Conservation (phyloP, 2,329 filamentous ascomycete genomes). For the Aspergillus japonicus region DNA sequence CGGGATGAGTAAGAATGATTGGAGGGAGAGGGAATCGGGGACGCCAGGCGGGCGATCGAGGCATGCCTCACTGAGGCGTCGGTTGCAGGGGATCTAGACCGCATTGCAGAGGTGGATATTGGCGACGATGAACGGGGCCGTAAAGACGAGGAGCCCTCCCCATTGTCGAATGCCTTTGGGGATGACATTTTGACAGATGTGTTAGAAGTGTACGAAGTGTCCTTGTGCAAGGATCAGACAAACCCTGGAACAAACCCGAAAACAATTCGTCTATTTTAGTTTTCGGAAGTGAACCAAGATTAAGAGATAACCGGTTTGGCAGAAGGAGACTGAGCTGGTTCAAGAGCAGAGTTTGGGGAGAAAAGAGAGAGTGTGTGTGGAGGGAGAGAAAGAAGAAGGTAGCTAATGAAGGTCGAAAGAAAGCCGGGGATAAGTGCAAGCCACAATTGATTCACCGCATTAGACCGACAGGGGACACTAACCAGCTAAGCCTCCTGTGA, state of each 20-base stretch:
- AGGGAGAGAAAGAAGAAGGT: neutral
- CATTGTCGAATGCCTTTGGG: slow-evolving; percentile 35
- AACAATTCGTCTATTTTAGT: slow-evolving; percentile 8
- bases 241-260: neutral
- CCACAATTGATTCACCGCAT: neutral
- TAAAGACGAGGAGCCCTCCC: slow-evolving; percentile 37
- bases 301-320: neutral
- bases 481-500: neutral
- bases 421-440: neutral
- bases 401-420: neutral
- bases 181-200: slow-evolving; percentile 17
- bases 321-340: neutral
- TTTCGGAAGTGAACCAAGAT: slow-evolving; percentile 4
- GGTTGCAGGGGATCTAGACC: slow-evolving; percentile 38
- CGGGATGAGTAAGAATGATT: slow-evolving; percentile 34
- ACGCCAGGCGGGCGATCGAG: slow-evolving; percentile 56
- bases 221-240: neutral
- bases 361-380: neutral
- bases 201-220: neutral
- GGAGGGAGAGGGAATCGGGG: slow-evolving; percentile 52
- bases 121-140: slow-evolving; percentile 32
- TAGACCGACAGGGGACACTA: neutral
- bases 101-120: slow-evolving; percentile 32
- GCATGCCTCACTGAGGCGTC: slow-evolving; percentile 50
- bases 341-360: neutral